phyloP scores from a whole-genome alignment of 108 stramenopile genomes.

The Pseudonitzschia multistriata region DNA sequence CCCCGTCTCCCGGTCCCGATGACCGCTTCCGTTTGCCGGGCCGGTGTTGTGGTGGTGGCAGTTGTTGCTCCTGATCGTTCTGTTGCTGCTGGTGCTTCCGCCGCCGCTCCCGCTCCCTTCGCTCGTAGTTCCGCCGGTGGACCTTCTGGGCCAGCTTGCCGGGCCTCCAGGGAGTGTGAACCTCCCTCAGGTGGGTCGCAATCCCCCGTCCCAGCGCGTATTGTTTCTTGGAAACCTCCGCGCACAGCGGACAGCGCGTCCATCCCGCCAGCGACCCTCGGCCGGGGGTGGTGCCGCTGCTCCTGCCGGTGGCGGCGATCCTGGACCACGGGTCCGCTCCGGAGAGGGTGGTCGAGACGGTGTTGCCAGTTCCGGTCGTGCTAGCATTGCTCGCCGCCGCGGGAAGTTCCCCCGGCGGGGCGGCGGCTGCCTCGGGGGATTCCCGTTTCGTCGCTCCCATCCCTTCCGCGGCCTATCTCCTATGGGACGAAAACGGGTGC shows the following conservation, averaged over 20 bases:
- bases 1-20: conserved; percentile 2
- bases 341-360: not conserved
- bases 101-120: conserved; percentile 16
- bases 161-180: conserved; percentile 87
- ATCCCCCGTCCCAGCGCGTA: conserved; percentile 77
- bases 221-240: conserved; percentile 39
- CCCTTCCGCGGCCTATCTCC: too few relatives aligned
- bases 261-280: conserved; percentile 28
- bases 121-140: conserved; percentile 31
- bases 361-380: not conserved
- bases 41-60: conserved; percentile 6
- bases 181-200: conserved; percentile 72
- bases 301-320: not conserved
- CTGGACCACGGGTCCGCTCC: conserved; percentile 9
- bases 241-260: conserved; percentile 60
- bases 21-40: not conserved
- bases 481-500: too few relatives aligned
- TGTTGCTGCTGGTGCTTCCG: too few relatives aligned
- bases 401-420: too few relatives aligned
- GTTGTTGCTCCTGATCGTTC: conserved; percentile 15
- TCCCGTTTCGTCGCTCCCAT: too few relatives aligned
- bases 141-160: conserved; percentile 52
- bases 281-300: not conserved
- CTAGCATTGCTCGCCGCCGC: too few relatives aligned
- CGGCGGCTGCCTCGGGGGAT: too few relatives aligned